These are phyloP conservation scores for Penicillium longicatenatum DNA, from an alignment of 495 filamentous ascomycete genomes.

Conservation along the genomic window DNA sequence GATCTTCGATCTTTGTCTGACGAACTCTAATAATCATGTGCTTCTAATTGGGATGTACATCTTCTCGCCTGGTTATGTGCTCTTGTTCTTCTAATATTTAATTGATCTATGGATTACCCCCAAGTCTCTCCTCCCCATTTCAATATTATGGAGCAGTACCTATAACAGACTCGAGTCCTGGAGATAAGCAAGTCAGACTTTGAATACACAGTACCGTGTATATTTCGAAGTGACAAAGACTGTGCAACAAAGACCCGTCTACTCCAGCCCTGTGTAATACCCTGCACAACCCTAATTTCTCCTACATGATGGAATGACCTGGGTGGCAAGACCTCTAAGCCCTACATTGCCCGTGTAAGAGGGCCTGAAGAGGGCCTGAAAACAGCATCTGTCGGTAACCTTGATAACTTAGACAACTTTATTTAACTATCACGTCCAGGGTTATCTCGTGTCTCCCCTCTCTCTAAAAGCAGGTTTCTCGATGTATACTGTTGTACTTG, in stretches of 20 bases:
- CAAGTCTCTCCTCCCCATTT: too few relatives aligned
- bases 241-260: not conserved
- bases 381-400: not conserved
- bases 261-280: slow-evolving; percentile 2
- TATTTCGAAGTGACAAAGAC: not conserved
- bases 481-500: not conserved
- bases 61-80: too few relatives aligned
- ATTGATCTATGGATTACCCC: too few relatives aligned
- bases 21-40: too few relatives aligned
- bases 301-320: not conserved
- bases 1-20: too few relatives aligned
- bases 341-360: not conserved
- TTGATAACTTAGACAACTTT: not conserved
- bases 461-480: not conserved
- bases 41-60: too few relatives aligned
- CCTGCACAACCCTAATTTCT: slow-evolving; percentile 7
- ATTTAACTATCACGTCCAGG: not conserved
- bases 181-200: not conserved
- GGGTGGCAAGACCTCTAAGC: not conserved
- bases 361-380: too few relatives aligned
- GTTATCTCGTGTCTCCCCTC: too few relatives aligned
- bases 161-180: too few relatives aligned
- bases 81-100: too few relatives aligned
- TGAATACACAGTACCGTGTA: not conserved
- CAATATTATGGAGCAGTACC: too few relatives aligned